These are phyloP conservation scores for Kodamaea anthophila DNA, from an alignment of 1,139 yeast genomes.

Conservation along the genomic window DNA sequence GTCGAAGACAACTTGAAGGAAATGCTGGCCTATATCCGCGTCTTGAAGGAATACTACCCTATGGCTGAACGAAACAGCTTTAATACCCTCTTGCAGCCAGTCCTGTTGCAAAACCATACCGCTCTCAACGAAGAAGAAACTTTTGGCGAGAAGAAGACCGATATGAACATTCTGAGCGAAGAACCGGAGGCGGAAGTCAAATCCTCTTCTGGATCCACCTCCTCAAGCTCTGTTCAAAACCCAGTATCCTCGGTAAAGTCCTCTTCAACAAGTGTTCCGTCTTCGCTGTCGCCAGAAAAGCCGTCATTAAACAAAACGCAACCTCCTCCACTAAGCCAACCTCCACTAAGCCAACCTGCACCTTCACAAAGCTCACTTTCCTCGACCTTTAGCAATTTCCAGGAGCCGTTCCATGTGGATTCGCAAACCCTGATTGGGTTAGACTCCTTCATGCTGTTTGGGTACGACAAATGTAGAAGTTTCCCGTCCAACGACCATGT, in stretches of 20 bases:
- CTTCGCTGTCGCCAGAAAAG: no score
- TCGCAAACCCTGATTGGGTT: neutral
- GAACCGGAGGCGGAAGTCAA: neutral
- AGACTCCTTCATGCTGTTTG: neutral
- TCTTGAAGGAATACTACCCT: conserved; percentile 4
- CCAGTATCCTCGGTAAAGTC: no score
- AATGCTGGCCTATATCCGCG: conserved; percentile 5
- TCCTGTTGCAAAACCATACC: no score
- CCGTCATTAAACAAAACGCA: no score
- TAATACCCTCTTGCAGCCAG: neutral
- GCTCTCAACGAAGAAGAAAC: no score
- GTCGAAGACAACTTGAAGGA: conserved; percentile 7
- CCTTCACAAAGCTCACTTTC: neutral
- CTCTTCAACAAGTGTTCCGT: no score
- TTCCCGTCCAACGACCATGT: neutral
- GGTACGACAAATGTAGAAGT: no score
- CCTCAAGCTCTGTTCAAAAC: no score
- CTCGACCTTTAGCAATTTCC: neutral
- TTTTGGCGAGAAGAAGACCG: neutral
- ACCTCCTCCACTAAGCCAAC: no score
- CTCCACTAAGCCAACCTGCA: no score
- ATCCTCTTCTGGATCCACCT: neutral
- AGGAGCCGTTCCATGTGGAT: neutral
- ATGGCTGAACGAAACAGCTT: neutral
- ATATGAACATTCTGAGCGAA: neutral